Evolutionary conservation across 495 filamentous ascomycete genomes (phyloP), one percentile per base, ranked within the genome.

Genomic region (Penicillium coprophilum): DNA sequence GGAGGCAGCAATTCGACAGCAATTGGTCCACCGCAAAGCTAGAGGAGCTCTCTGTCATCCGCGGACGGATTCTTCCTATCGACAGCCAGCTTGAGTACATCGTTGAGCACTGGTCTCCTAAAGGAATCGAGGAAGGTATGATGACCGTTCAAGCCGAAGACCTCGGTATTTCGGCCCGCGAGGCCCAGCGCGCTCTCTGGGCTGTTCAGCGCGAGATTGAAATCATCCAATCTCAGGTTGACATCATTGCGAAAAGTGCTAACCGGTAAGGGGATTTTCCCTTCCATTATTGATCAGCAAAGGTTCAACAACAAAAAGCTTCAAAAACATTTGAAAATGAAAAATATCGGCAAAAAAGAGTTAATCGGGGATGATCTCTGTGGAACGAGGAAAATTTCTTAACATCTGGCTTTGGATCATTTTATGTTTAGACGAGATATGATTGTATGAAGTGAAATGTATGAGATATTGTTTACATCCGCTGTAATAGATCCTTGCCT

Each of bases 1-100:
- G 55, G 38, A 54, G 34, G 27, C 5, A 6, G 0, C 15, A 47
- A 9, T 45, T 57, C 19, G 21, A 50, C 13, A 31, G 11, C 20
- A 19, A 32, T 15, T 32, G 4, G 11, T 17, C 45, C 15, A 40
- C 46, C 15, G 32, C 34, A 7, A 40, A 52, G 11, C 47, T 62
- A 11, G 63, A 68, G 27, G 59, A 58, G 15, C 48, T 68, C 12
- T 60, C 58, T 11, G 53, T n/a, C 1, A 24, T 62, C 3, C 48
- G 41, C 5, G 48, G 34, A 6, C 28, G 28, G 0, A 58, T 62
- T 32, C 4, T 34, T 2, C 15, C 38, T 21, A 13, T 62, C 10
- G 56, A 56, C 20, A 23, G 23, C 3, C 51, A 49, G 20, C 43
- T 59, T 0, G n/a, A 46, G 3, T 15, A 36, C n/a, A 13, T 59